Evolutionary conservation across 2,329 filamentous ascomycete species (phyloP).

Genomic region (Xylaria polymorpha): DNA sequence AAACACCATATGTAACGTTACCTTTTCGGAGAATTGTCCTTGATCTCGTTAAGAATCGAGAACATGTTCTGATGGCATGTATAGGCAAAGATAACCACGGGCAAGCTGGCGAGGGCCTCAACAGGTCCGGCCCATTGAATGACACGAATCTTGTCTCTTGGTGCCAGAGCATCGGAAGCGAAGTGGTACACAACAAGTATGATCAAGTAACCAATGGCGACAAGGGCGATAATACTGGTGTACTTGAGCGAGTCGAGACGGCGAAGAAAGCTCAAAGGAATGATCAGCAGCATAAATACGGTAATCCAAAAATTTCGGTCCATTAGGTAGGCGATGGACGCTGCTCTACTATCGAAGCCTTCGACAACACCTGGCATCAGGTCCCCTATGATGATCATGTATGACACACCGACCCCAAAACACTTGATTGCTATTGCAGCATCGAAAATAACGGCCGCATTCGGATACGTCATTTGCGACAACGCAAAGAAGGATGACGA

Average conservation of each 20-base stretch:
- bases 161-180: conserved; percentile 78
- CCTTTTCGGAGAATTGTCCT: conserved; percentile 77
- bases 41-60: conserved; percentile 95
- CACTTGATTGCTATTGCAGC: conserved; percentile 97
- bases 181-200: conserved; percentile 95
- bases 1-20: conserved; percentile 38
- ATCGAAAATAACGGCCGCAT: conserved; percentile 94
- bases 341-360: conserved; percentile 77
- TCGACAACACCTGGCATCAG: conserved; percentile 94
- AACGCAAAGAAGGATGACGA: conserved; percentile 94
- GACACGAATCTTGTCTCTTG: conserved; percentile 79
- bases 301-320: conserved; percentile 98
- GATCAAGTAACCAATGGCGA: conserved; percentile 94
- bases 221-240: conserved; percentile 88
- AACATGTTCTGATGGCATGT: conserved; percentile 99
- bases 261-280: conserved; percentile 91
- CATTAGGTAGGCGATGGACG: conserved; percentile 77
- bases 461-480: conserved; percentile 95
- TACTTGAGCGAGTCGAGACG: conserved; percentile 97
- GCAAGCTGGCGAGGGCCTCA: conserved; percentile 83
- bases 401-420: conserved; percentile 96
- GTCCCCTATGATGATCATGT: conserved; percentile 98
- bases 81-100: conserved; percentile 98
- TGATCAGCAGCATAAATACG: conserved; percentile 95
- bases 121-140: conserved; percentile 84